Base-by-base conservation (phyloP, 208 protist genomes). In the Acanthamoeba lenticulata region DNA sequence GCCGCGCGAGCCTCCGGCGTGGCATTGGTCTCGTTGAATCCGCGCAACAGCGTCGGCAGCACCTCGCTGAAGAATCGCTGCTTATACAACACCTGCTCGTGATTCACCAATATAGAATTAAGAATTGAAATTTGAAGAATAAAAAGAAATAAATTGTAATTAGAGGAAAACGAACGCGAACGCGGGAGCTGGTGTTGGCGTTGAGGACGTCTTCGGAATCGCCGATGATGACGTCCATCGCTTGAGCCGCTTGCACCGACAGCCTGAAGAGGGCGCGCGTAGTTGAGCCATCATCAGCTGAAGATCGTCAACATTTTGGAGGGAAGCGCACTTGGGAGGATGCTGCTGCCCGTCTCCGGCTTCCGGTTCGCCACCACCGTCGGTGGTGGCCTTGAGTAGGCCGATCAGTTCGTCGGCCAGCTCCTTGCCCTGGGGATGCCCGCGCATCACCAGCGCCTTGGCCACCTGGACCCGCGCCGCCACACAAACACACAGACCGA, bases 401-500 rank as follows among this genome's bases (percentile, higher is more conserved):
- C 3, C 13, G 34, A 86, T 86, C 44, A 86, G 27, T 19, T 47
- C 45, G 44, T 47, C 57, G 77, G 77, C 77, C 45, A 86, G 42
- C 44, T 86, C 77, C 44, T 57, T 86, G 77, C 77, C 45, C 77
- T 60, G 49, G n/a, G 44, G n/a, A 57, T 86, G 77, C 7, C 77
- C 77, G 45, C 77, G 77, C 77, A 86, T 86, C 45, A 86, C 77
- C 34, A 86, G n/a, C 38, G 77, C 77, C 77, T 86, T 86, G 13
- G 77, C 77, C 77, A 86, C 49, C 77, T 86, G 45, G n/a, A 27
- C 60, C 6, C 45, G 45, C 45, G 9, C 45, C 5, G 15, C 45
- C 45, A 52, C 45, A 5, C 5, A 52, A 15, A 52, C 9, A 52
- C 45, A 15, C n/a, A n/a, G n/a, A n/a, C n/a, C n/a, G n/a, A n/a